Evolutionary conservation across 2,329 filamentous ascomycete genomes (phyloP), one percentile per base, ranked within the genome.

Genomic region (Phyllosticta capitalensis): DNA sequence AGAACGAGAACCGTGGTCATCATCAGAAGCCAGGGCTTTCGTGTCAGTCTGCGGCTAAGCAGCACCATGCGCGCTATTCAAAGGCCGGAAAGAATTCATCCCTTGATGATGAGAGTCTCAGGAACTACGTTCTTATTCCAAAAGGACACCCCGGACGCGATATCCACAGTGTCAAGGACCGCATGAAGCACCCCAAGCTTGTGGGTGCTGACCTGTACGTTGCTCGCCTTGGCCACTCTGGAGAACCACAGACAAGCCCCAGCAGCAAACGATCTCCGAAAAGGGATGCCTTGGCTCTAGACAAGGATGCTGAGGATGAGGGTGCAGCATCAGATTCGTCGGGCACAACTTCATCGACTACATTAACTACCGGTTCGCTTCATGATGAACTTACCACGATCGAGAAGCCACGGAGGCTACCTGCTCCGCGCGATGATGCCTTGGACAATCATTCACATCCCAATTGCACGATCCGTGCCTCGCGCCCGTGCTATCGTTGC

Each of bases 121-220:
- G 49, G 20, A 22, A 12, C 3, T 22, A 21, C 17, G 7, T 19
- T 10, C 54, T 56, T 24, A 20, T 48, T 12, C 30, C 30, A n/a
- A 45, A 55, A 17, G 17, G 30, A 12, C 28, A 48, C n/a, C 9
- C 51, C 30, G 30, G 22, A 38, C 21, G 9, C 19, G 33, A 51
- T 14, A 10, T 60, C 21, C 60, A 59, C 56, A 66, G 59, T 56
- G 57, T 74, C 14, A 65, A 64, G 21, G 74, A 76, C 4, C 74
- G 77, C 9, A 78, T 71, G 64, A 79, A 78, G 65, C 68, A 78
- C 62, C 71, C 74, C 6, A 74, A 75, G 45, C 72, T 81, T 0
- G 70, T 76, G 28, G 78, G 78, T 9, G 78, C 79, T 3, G 79
- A 81, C 64, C 64, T 82, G 0, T 82, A 81, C 61, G 79, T 82